Evolutionary conservation across 345 rosid species (phyloP), one percentile per base, ranked within the genome.

Genomic region (Aquilaria yunnanensis): DNA sequence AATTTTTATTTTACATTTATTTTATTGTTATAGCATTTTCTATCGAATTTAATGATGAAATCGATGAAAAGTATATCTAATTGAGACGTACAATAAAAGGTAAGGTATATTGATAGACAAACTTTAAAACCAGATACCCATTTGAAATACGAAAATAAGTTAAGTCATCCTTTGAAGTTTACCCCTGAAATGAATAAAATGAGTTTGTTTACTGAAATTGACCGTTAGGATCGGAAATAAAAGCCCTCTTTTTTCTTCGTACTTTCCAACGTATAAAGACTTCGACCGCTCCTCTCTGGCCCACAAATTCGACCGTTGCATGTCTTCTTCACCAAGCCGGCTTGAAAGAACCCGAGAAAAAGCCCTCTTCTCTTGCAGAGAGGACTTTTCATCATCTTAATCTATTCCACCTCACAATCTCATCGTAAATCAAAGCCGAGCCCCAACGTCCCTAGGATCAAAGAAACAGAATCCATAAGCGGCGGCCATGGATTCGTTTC

Each of bases 401-500:
- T 63, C 63, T 56, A 14, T 63, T 10, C 5, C 32, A 54, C 45
- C 12, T 29, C 8, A 46, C 13, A 57, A 54, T 59, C 54, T 12
- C 37, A 56, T 47, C 14, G 2, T 13, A 47, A 73, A 64, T 12
- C 62, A 46, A 65, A 23, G 23, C 23, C 23, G 29, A 57, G 54
- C 37, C 6, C 55, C 0, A 16, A 49, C 57, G 41, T 29, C 56
- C 8, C 30, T 31, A 45, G 3, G 58, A n/a, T 16, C 14, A 33
- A 33, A 59, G 41, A 58, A 10, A 4, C 10, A 32, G 3, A 43
- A 34, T 4, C 43, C 37, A 47, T 13, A 50, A 63, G 23, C 57
- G 57, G 63, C 48, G 61, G 72, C 67, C 67, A 92, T 92, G 98
- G 96, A 83, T 32, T 70, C 95, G 2, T 72, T 85, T 23, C 84